Evolutionary conservation across 176 grass and related monocot genomes (phyloP).

Genomic region (Typha latifolia): DNA sequence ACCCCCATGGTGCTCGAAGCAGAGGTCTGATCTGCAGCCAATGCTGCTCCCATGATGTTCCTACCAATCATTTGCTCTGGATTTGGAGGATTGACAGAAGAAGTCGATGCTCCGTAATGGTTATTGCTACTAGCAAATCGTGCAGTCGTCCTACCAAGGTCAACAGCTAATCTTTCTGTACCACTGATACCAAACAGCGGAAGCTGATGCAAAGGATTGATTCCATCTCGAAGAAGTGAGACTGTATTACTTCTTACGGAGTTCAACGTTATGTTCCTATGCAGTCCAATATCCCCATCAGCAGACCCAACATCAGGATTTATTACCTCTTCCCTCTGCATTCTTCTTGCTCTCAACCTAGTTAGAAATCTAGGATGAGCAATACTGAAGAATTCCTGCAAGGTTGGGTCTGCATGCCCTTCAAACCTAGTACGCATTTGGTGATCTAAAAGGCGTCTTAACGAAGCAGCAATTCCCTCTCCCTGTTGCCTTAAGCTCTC

Average conservation of each 20-base stretch:
- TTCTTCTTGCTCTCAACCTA: conserved; percentile 47
- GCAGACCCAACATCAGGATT: conserved; percentile 9
- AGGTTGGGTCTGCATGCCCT: conserved; percentile 40
- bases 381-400: conserved; percentile 44
- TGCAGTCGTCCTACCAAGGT: conserved; percentile 58
- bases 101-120: conserved; percentile 52
- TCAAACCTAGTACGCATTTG: conserved; percentile 53
- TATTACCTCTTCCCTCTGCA: conserved; percentile 40
- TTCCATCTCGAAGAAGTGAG: conserved; percentile 43
- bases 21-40: conserved; percentile 66
- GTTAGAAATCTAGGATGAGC: conserved; percentile 38
- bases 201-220: conserved; percentile 63
- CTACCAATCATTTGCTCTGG: conserved; percentile 23
- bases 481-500: conserved; percentile 97
- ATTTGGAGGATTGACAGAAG: conserved; percentile 43
- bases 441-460: conserved; percentile 67
- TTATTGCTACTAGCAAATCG: conserved; percentile 18
- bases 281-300: conserved; percentile 24
- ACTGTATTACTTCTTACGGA: conserved; percentile 25
- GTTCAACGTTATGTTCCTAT: conserved; percentile 31
- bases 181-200: conserved; percentile 45
- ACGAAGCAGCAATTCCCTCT: conserved; percentile 71
- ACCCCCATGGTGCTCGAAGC: conserved; percentile 78
- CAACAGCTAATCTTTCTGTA: conserved; percentile 59
- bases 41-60: conserved; percentile 29